Evolutionary conservation across 495 filamentous ascomycete genomes (phyloP), one percentile per base, ranked within the genome.

Genomic region (Ramalina peruviana): DNA sequence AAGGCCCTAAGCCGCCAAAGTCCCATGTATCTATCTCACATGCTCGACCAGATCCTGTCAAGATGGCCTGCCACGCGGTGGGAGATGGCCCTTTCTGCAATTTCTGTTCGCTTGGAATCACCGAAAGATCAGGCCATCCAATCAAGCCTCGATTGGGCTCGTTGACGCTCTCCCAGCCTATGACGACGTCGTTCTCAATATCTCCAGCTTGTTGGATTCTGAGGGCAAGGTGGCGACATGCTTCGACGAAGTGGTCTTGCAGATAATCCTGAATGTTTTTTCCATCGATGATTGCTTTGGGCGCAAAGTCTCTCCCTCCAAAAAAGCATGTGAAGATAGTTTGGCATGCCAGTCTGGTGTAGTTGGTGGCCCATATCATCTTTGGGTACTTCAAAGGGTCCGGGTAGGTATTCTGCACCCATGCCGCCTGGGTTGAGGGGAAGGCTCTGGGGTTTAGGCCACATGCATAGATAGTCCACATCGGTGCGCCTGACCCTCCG

Each of bases 351-450:
- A 95, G 71, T 38, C 93, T 81, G 42, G 78, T 83, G 59, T 98
- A 98, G 59, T 98, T 97, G 20, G 92, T 98, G 42, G 89, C 86
- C 92, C 92, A 98, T 19, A 95, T 88, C 92, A 98, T 98, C 66
- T 97, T 97, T 3, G 92, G 93, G 60, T 92, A 98, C 3, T 80
- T 73, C 4, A 79, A 79, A 16, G 88, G 86, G 36, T 94, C 74
- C n/a, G 87, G 82, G 58, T 84, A 95, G 0, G 84, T 90, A 59
- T 97, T 98, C 40, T 98, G 92, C 21, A 98, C 90, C 40, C 95
- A 72, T 19, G 93, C 88, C 3, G 88, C 93, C 64, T 95, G 85
- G 15, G 90, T 98, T 21, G 78, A 80, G 40, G 80, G 79, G 58
- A 98, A 96, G 27, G 73, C 75, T 58, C 76, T 72, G 3, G 93